These are phyloP conservation scores for Daldinia loculata DNA, from an alignment of 495 filamentous ascomycete species.

Conservation along the genomic window DNA sequence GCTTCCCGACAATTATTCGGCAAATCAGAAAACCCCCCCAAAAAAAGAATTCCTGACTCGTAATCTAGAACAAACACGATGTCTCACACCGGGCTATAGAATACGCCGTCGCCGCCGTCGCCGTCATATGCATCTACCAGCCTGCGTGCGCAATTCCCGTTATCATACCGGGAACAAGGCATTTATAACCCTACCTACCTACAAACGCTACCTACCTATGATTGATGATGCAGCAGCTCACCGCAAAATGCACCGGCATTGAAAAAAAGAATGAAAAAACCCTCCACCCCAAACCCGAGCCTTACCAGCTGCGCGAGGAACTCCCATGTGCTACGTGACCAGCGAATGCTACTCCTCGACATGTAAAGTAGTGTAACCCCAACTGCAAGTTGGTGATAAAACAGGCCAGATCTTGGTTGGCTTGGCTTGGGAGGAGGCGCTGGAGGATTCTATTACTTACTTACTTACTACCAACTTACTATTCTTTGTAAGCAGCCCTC, in stretches of 20 bases:
- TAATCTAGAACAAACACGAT: background rate
- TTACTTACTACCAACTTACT: no score
- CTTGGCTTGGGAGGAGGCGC: background rate
- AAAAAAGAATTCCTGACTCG: background rate
- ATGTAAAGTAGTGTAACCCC: background rate
- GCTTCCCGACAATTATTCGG: background rate
- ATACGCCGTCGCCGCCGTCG: background rate
- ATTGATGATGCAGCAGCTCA: background rate
- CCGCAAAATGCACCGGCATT: background rate
- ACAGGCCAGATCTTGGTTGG: slow-evolving; percentile 1
- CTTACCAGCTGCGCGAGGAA: background rate
- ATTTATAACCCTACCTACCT: background rate
- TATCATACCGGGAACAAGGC: background rate
- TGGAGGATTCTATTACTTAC: background rate
- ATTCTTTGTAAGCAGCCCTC: slow-evolving; percentile 28
- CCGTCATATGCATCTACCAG: background rate
- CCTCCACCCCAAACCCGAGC: background rate
- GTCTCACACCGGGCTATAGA: background rate
- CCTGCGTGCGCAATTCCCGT: background rate
- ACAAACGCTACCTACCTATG: background rate
- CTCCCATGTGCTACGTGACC: slow-evolving; percentile 3
- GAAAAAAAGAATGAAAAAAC: no score
- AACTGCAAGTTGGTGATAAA: background rate
- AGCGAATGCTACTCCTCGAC: slow-evolving; percentile 3
- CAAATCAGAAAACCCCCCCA: background rate